Conservation (phyloP, 257 asterid species). For the Agastache rugosa region DNA sequence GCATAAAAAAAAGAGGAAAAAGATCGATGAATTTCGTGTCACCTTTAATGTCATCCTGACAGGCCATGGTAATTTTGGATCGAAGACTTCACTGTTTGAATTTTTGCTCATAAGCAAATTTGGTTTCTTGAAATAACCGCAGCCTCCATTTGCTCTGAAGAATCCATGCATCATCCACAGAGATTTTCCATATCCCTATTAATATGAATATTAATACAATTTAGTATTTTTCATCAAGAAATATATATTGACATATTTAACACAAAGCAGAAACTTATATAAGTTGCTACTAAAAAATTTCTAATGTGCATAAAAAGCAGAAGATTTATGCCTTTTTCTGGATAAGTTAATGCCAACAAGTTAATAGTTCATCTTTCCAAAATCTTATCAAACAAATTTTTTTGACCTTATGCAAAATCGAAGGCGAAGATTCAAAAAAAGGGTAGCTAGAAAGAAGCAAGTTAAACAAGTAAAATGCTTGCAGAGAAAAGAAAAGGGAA, state of each 20-base stretch:
- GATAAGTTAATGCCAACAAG: too few relatives aligned
- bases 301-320: too few relatives aligned
- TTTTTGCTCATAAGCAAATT: constrained; percentile 65
- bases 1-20: neutral
- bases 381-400: neutral
- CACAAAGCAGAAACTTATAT: too few relatives aligned
- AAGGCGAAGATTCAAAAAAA: neutral
- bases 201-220: neutral
- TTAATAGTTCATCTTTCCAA: too few relatives aligned
- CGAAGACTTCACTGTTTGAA: constrained; percentile 60
- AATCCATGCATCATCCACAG: constrained; percentile 99
- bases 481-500: constrained; percentile 4
- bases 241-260: too few relatives aligned
- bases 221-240: neutral
- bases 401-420: neutral
- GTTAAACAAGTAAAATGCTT: neutral
- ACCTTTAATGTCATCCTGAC: constrained; percentile 78
- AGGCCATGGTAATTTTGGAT: constrained; percentile 76
- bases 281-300: too few relatives aligned
- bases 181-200: constrained; percentile 88
- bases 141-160: constrained; percentile 85
- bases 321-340: too few relatives aligned
- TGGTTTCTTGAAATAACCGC: constrained; percentile 89
- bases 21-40: neutral
- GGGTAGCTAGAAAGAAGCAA: too few relatives aligned